Percentiles rank a stretch among this genome's conserved stretches.
phyloP scores from a whole-genome alignment of 2,329 filamentous ascomycete species.

The Falciphora oryzae region DNA sequence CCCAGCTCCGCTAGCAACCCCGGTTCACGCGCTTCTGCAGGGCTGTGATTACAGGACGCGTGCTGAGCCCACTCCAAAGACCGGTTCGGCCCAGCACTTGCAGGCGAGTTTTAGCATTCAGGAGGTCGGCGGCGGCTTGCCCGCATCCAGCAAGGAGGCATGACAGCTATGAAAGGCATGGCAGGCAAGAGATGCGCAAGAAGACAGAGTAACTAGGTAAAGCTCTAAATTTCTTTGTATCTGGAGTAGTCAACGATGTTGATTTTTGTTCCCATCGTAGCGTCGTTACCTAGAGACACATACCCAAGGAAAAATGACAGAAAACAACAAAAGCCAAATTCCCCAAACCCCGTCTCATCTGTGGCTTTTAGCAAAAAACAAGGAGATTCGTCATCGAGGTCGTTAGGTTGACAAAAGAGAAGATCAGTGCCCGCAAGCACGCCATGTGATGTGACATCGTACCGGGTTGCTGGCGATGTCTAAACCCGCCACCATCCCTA shows the following conservation, averaged over 20 bases:
- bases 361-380: slow-evolving; percentile 7
- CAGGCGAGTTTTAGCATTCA: neutral
- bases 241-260: slow-evolving; percentile 6
- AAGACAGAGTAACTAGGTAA: slow-evolving; percentile 3
- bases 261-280: slow-evolving; percentile 14
- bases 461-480: neutral
- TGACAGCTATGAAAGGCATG: neutral
- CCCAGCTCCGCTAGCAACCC: neutral
- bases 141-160: neutral
- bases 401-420: slow-evolving; percentile 14
- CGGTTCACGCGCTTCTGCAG: neutral
- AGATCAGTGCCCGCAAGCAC: slow-evolving; percentile 3
- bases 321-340: slow-evolving; percentile 5
- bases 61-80: neutral
- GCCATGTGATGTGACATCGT: neutral
- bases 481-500: slow-evolving; percentile 2
- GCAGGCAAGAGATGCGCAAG: neutral
- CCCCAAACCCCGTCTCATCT: slow-evolving; percentile 1
- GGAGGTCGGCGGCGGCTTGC: neutral
- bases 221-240: slow-evolving; percentile 15
- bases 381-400: slow-evolving; percentile 12
- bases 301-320: slow-evolving; percentile 12
- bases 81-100: neutral
- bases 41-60: neutral
- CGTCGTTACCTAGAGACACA: slow-evolving; percentile 14